Percentiles rank a stretch among this genome's conserved stretches.
phyloP scores from a whole-genome alignment of 1,139 yeast species.

The Debaryomycetaceae sp. region DNA sequence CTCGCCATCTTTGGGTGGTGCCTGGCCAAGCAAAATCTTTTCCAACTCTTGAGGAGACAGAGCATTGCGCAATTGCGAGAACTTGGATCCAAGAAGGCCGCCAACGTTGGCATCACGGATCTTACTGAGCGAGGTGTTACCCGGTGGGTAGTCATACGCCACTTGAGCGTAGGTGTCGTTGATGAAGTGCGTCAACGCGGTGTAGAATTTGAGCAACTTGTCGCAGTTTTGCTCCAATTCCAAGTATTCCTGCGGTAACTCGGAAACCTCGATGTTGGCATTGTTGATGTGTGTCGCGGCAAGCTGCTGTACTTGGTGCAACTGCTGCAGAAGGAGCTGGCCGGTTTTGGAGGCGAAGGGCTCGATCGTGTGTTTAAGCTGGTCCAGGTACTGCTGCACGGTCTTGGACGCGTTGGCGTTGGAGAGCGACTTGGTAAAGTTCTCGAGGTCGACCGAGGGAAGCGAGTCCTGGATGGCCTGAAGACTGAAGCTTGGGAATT shows the following conservation, averaged over 20 bases:
- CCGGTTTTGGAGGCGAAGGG: constrained; percentile 42
- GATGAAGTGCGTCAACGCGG: constrained; percentile 55
- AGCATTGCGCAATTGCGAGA: constrained; percentile 56
- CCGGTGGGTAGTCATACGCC: constrained; percentile 74
- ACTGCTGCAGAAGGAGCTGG: constrained; percentile 34
- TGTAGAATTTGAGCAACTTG: constrained; percentile 54
- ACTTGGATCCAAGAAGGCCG: constrained; percentile 48
- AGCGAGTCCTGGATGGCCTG: constrained; percentile 45
- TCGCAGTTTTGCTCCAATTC: constrained; percentile 65
- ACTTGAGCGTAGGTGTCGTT: constrained; percentile 58
- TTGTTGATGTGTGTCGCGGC: constrained; percentile 21
- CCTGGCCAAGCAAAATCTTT: constrained; percentile 37
- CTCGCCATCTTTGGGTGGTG: no score
- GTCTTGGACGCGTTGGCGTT: constrained; percentile 37
- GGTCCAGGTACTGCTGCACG: constrained; percentile 23
- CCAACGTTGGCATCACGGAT: constrained; percentile 61
- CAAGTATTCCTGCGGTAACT: constrained; percentile 69
- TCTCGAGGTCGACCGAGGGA: constrained; percentile 33
- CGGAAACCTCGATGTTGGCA: constrained; percentile 44
- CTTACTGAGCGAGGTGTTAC: constrained; percentile 42
- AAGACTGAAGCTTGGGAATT: constrained; percentile 44
- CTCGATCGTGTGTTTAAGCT: constrained; percentile 36
- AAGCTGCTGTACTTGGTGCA: constrained; percentile 42
- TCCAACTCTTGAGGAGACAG: constrained; percentile 64
- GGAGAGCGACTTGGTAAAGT: constrained; percentile 36